Evolutionary conservation across 2,329 filamentous ascomycete species (phyloP).

Genomic region (Allantophomopsis cytisporea): DNA sequence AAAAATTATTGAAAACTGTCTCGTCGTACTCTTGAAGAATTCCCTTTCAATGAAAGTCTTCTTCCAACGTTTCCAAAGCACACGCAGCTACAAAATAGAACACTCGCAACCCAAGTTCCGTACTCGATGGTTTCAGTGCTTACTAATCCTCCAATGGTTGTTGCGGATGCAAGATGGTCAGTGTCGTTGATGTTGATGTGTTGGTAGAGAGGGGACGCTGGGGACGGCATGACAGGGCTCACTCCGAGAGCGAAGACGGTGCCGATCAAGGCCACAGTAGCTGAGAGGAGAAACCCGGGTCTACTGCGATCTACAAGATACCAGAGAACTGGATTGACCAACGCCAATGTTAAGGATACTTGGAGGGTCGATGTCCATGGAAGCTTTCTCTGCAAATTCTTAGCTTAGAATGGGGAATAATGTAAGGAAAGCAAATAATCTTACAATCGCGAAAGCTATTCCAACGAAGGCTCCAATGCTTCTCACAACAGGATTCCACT

Average conservation of each 20-base stretch:
- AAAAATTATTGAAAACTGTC: neutral
- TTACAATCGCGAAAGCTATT: slow-evolving; percentile 71
- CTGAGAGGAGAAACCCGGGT: slow-evolving; percentile 69
- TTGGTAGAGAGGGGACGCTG: slow-evolving; percentile 23
- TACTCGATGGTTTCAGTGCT: slow-evolving; percentile 54
- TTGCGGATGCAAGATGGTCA: slow-evolving; percentile 6
- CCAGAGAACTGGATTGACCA: slow-evolving; percentile 90
- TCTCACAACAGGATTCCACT: slow-evolving; percentile 64
- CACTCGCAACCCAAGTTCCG: slow-evolving; percentile 81
- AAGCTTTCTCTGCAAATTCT: slow-evolving; percentile 54
- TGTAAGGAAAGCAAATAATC: slow-evolving; percentile 18
- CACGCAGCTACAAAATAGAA: slow-evolving; percentile 86
- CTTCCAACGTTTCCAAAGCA: slow-evolving; percentile 95
- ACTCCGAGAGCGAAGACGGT: slow-evolving; percentile 62
- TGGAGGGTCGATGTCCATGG: slow-evolving; percentile 95
- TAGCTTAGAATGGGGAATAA: too few relatives aligned
- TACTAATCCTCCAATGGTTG: slow-evolving; percentile 38
- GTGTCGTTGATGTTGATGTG: slow-evolving; percentile 5
- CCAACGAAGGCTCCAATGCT: slow-evolving; percentile 60
- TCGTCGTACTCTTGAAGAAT: neutral
- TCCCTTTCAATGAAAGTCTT: slow-evolving; percentile 39
- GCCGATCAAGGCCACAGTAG: slow-evolving; percentile 58
- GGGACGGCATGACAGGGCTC: slow-evolving; percentile 63
- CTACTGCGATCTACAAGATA: slow-evolving; percentile 88
- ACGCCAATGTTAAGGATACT: slow-evolving; percentile 73